Conservation (phyloP, 345 rosid genomes). For the Camelina hispida region DNA sequence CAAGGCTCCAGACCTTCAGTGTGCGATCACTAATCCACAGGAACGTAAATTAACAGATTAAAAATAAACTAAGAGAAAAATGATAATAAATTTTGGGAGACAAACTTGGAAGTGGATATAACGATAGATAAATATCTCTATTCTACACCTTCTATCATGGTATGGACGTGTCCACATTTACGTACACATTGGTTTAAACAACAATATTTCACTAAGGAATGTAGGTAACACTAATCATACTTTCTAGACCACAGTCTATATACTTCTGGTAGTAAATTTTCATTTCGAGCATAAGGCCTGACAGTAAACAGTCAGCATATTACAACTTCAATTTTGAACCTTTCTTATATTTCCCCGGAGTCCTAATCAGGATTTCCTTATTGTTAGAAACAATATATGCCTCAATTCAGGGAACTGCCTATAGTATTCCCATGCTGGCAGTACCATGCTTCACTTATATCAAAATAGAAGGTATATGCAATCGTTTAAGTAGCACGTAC, state of each 20-base stretch:
- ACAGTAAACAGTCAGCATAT: constrained; percentile 19
- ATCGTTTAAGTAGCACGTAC: constrained; percentile 50
- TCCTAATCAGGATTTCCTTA: neutral
- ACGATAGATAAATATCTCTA: constrained; percentile 18
- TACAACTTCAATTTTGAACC: neutral
- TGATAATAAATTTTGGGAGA: too few species aligned
- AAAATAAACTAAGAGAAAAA: constrained; percentile 12
- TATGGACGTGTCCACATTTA: neutral
- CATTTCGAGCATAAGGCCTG: constrained; percentile 12
- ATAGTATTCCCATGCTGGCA: constrained; percentile 15
- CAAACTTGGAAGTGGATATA: constrained; percentile 4
- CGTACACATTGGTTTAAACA: constrained; percentile 14
- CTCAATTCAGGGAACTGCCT: constrained; percentile 5
- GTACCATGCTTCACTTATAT: constrained; percentile 33
- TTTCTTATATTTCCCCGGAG: constrained; percentile 21
- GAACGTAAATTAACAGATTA: constrained; percentile 27
- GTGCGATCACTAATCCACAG: constrained; percentile 78
- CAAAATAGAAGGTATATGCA: constrained; percentile 2
- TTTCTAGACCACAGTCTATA: constrained; percentile 8
- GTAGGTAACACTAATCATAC: constrained; percentile 17
- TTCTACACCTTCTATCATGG: constrained; percentile 24
- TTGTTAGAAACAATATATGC: constrained; percentile 10
- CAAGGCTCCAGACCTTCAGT: constrained; percentile 90
- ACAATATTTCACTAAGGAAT: constrained; percentile 16
- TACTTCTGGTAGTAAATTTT: constrained; percentile 9